Base-by-base conservation (phyloP, 2,329 filamentous ascomycete species). In the Stromatinia cepivora region DNA sequence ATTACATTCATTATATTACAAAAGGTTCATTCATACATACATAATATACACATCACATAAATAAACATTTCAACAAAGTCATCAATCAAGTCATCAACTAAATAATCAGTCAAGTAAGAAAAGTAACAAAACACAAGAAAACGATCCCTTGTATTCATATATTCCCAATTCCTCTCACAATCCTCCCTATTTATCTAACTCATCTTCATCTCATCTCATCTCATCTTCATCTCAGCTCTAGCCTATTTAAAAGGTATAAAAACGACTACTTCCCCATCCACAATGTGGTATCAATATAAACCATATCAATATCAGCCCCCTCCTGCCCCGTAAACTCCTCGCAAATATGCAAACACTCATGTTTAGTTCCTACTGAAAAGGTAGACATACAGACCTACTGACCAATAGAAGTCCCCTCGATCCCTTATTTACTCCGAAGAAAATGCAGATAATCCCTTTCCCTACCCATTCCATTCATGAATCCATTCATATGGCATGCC, bases 381-480 rank as follows among this genome's bases (percentile, higher is more conserved):
- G 15, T 42, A 58, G 34, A 58, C 54, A 3, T 22, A 42, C 17
- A n/a, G 25, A 45, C 50, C 54, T 57, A n/a, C 36, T 34, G 36
- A 39, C 54, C 31, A 34, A 57, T 22, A 39, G 25, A 58, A 34
- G 53, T 36, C 39, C n/a, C n/a, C 31, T 39, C 22, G 15, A 46
- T 45, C 64, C n/a, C 17, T 48, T 31, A 48, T 50, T 31, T 59
- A 67, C 53, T 67, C 42, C 42, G 34, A 67, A 67, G 64, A 53
- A 53, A 68, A 68, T 68, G 66, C 57, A 68, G 36, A 54, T 42
- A 42, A 64, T 64, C 39, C 61, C 61, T 17, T 31, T 52, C 28
- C 34, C 31, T 59, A 52, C 31, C 66, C 56, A 62, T 67, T 45
- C 36, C 34, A 31, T 53, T 36, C 61, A 28, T 63, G 59, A 63